phyloP scores from a whole-genome alignment of 345 rosid genomes.

The Odontarrhena argentea region DNA sequence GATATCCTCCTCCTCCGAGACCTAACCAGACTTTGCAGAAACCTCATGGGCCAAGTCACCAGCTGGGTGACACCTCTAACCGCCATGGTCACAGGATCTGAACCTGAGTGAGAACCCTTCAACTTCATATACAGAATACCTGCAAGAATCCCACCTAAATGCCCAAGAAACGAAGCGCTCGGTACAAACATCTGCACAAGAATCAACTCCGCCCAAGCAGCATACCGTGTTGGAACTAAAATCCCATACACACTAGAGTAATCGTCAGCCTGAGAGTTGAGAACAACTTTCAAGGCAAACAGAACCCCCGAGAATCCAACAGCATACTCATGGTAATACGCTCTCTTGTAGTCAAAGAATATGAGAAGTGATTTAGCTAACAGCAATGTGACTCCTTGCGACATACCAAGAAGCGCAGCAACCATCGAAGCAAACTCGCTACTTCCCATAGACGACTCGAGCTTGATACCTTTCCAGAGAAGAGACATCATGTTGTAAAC shows the following conservation, averaged over 20 bases:
- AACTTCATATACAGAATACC: constrained; percentile 77
- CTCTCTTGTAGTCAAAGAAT: constrained; percentile 56
- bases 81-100: constrained; percentile 55
- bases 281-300: constrained; percentile 94
- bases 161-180: constrained; percentile 87
- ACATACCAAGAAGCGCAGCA: constrained; percentile 67
- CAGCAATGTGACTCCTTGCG: constrained; percentile 81
- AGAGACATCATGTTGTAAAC: constrained; percentile 91
- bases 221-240: constrained; percentile 69
- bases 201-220: constrained; percentile 93
- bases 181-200: constrained; percentile 92
- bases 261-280: constrained; percentile 69
- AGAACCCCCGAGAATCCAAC: constrained; percentile 94
- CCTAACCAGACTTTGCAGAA: constrained; percentile 45
- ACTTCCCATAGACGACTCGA: constrained; percentile 92
- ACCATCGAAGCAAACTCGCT: constrained; percentile 80
- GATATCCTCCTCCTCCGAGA: constrained; percentile 50
- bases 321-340: constrained; percentile 69
- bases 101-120: constrained; percentile 55
- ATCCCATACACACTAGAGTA: constrained; percentile 67
- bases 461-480: constrained; percentile 88
- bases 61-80: constrained; percentile 48
- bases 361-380: constrained; percentile 68
- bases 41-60: constrained; percentile 66
- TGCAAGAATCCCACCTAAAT: constrained; percentile 93